Percentiles rank a stretch among this genome's conserved stretches.
These are phyloP conservation scores for Lotmaria passim DNA, from an alignment of 208 protist species.

Conservation along the genomic window DNA sequence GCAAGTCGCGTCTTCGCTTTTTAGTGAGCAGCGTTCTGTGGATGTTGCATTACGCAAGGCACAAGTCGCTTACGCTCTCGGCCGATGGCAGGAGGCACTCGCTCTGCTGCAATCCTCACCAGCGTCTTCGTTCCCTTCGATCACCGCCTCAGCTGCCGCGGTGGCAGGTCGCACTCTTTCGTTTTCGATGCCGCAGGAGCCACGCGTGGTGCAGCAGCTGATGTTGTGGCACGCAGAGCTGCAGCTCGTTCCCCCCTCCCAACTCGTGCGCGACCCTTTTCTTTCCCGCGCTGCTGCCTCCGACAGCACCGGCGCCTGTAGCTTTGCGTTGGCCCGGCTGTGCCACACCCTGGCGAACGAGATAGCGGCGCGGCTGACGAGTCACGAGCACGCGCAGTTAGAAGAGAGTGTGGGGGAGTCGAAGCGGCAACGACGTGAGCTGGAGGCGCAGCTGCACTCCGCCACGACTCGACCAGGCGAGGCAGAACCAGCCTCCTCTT, in stretches of 20 bases:
- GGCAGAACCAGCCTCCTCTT: too few relatives aligned
- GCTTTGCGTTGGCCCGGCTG: conserved; percentile 61
- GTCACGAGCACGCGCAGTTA: conserved; percentile 54
- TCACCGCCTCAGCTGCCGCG: neutral
- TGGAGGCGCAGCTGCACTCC: conserved; percentile 36
- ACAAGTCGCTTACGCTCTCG: conserved; percentile 34
- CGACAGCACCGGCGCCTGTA: conserved; percentile 62
- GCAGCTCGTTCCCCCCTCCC: conserved; percentile 60
- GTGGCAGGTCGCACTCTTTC: neutral
- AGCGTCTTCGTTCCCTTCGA: neutral
- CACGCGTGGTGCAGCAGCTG: conserved; percentile 62
- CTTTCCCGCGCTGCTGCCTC: conserved; percentile 45
- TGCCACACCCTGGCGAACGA: conserved; percentile 68
- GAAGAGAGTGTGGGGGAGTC: conserved; percentile 52
- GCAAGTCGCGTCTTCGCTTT: neutral
- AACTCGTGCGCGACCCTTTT: conserved; percentile 74
- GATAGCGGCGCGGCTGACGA: conserved; percentile 52
- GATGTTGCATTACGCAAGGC: conserved; percentile 38
- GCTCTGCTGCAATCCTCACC: conserved; percentile 30
- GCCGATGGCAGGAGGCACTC: conserved; percentile 33
- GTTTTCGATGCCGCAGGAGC: conserved; percentile 16
- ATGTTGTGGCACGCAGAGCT: conserved; percentile 60
- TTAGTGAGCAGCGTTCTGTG: neutral
- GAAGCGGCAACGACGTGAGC: conserved; percentile 36
- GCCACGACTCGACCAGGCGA: neutral